Evolutionary conservation across 1,284 basidiomycete genomes (phyloP), one percentile per base, ranked within the genome.

Genomic region (Singerocomus inundabilis): DNA sequence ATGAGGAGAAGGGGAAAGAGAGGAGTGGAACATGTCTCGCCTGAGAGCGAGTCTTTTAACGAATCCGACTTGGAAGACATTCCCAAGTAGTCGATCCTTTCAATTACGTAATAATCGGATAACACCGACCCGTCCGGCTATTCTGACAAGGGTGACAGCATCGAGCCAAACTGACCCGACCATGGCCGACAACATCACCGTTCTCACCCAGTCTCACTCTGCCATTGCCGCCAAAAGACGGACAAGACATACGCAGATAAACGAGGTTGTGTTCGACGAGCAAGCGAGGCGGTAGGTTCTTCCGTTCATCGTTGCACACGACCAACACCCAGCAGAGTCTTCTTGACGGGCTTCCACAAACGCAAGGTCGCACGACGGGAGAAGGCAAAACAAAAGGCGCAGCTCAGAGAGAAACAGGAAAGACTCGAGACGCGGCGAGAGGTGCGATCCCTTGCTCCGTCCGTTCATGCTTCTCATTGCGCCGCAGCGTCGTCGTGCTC

Each of bases 331-430:
- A 47, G 8, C 62, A 93, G 90, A 60, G 85, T 91, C 45, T 93
- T 85, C 68, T 68, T 93, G 63, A 93, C 90, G 10, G 91, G 91
- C 15, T 93, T 93, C 68, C 86, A 86, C 66, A 93, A 92, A 69
- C 83, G 91, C 56, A 93, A 93, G 64, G 64, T 90, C 44, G 80
- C 80, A 57, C 88, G 86, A 66, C 78, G 83, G 60, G 84, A 91
- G 58, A 81, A 77, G 30, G 82, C 84, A 29, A 82, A 80, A 59
- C 78, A 80, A 59, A 86, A 79, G 64, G 85, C 85, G 28, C 65
- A 74, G 49, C 80, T 87, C 56, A 73, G 81, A 54, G 84, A 88
- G 61, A 88, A 87, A 63, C 76, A 80, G 60, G 80, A 84, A 52
- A 75, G 81, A 53, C 70, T 81, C n/a, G 81, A 89, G 61, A 63